phyloP scores from a whole-genome alignment of 176 grass and related monocot genomes.

The Zoysia pacifica region DNA sequence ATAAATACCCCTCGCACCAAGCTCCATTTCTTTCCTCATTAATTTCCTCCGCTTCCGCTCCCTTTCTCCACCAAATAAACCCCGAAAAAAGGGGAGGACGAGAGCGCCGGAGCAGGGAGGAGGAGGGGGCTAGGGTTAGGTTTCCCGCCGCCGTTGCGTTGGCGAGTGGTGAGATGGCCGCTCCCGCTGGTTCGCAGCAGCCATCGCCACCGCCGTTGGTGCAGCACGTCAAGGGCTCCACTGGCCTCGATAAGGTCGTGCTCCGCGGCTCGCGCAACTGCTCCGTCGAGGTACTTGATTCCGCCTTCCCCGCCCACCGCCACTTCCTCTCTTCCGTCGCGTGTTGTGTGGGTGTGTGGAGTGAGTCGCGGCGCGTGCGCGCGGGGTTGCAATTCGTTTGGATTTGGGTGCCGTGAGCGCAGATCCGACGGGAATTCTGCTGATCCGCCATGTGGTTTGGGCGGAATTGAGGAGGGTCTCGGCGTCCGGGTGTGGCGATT shows the following conservation, averaged over 20 bases:
- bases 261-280: constrained; percentile 45
- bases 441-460: constrained; percentile 28
- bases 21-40: constrained; percentile 27
- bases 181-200: background rate
- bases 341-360: background rate
- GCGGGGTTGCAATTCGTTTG: constrained; percentile 25
- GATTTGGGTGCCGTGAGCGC: constrained; percentile 22
- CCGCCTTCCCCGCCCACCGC: background rate
- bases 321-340: background rate
- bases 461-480: constrained; percentile 9
- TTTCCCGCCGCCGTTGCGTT: constrained; percentile 4
- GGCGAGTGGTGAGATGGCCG: constrained; percentile 44
- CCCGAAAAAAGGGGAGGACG: constrained; percentile 21
- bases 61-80: constrained; percentile 37
- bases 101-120: background rate
- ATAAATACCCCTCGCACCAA: constrained; percentile 38
- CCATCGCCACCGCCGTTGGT: constrained; percentile 23
- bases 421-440: constrained; percentile 47
- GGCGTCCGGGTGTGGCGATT: background rate
- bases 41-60: constrained; percentile 26
- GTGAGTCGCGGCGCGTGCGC: background rate
- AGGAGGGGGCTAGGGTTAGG: constrained; percentile 36
- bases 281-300: constrained; percentile 53
- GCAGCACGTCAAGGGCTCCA: constrained; percentile 46
- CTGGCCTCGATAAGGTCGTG: constrained; percentile 58